A percentile compares a stretch with the other conserved stretches of the same genome.
Evolutionary conservation across 225 moss, liverwort and hornwort genomes (phyloP).

Genomic region (Polytrichum commune): DNA sequence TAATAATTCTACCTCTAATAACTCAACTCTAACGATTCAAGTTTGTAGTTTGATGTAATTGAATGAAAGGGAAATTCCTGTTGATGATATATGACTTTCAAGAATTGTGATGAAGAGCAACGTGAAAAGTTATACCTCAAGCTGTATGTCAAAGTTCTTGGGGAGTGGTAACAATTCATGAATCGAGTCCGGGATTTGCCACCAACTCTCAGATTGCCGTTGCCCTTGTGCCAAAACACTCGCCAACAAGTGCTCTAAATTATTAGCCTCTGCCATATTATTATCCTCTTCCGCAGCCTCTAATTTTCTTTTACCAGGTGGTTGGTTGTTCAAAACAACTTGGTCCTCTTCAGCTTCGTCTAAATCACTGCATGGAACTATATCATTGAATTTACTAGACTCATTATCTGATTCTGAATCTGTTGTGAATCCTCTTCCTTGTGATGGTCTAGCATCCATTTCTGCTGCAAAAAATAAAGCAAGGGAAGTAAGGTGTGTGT

Average conservation of each 20-base stretch:
- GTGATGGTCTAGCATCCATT: not conserved
- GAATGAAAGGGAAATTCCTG: no score
- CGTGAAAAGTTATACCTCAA: constrained; percentile 27
- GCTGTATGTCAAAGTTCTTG: constrained; percentile 29
- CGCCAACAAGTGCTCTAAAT: not conserved
- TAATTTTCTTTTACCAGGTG: not conserved
- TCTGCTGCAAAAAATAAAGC: not conserved
- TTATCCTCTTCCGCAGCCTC: constrained; percentile 2
- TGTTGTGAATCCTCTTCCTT: constrained; percentile 19
- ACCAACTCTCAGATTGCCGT: constrained; percentile 39
- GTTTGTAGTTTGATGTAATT: no score
- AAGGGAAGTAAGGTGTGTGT: no score
- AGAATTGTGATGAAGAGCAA: no score
- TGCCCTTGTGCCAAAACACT: constrained; percentile 18
- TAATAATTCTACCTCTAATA: no score
- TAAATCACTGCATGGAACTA: constrained; percentile 1
- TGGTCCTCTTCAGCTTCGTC: constrained; percentile 6
- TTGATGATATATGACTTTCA: no score
- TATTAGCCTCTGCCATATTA: not conserved
- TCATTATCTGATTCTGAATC: constrained; percentile 2
- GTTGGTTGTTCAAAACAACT: constrained; percentile 1
- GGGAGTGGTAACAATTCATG: constrained; percentile 36
- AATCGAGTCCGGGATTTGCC: constrained; percentile 46
- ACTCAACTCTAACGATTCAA: no score
- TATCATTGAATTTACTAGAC: constrained; percentile 11